Base-by-base conservation (phyloP, 208 protist species). In the Leishmania aethiopica region DNA sequence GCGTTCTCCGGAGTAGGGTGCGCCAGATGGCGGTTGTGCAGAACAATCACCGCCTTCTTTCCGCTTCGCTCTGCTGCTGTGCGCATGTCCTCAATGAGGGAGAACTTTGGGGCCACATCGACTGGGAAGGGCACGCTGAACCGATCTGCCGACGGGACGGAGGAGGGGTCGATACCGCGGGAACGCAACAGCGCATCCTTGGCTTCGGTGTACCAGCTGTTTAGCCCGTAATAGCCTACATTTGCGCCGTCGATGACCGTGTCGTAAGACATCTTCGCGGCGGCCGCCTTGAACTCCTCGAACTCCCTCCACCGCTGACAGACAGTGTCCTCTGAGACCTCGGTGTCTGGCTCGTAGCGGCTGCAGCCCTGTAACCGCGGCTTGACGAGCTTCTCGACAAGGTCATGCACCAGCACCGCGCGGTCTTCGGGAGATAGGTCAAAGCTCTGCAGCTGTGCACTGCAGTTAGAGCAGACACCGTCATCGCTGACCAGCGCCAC, bases 191-290 rank as follows among this genome's bases (percentile, higher is more conserved):
- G 70, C n/a, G 70, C 82, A 47, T 87, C 85, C 82, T 96, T 96
- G n/a, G 91, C 92, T 67, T 90, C 88, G 32, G 77, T 37, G 72
- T 96, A 95, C 93, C 93, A 95, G 79, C 85, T 93, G 69, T 76
- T 96, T 47, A 97, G 84, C 0, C 94, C 94, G 86, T 97, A 97
- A 78, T 97, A 97, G 32, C 94, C 93, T 37, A 96, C 84, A 74
- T 95, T 95, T 0, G 93, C 92, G 40, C 93, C 94, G 66, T 96
- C 93, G 84, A 96, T 94, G 47, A 97, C 86, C 1, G 91, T 89
- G 86, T 96, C 93, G 83, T 90, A 96, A 10, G 85, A 72, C 79
- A 87, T 79, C 11, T n/a, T 80, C 17, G 79, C 55, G 53, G 94
- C 69, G 5, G 75, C 80, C 5, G 22, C 62, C 74, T 92, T 92